Percentiles rank a stretch among this genome's conserved stretches.
These are phyloP conservation scores for Nemania sp. DNA, from an alignment of 2,329 filamentous ascomycete species.

Conservation along the genomic window DNA sequence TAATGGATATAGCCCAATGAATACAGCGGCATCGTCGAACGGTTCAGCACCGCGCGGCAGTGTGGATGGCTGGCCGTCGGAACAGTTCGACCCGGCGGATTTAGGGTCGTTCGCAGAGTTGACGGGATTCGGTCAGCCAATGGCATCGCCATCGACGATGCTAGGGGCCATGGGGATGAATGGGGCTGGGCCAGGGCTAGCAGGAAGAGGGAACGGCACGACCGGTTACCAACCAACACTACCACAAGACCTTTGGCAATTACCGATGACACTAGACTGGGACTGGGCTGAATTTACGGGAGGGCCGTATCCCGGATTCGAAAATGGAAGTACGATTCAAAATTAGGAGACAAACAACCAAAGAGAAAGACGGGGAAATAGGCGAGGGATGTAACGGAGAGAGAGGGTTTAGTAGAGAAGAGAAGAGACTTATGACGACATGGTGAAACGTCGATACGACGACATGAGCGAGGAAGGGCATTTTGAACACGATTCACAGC, in stretches of 20 bases:
- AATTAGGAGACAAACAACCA: slow-evolving; percentile 13
- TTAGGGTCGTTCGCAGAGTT: slow-evolving; percentile 61
- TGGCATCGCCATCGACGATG: slow-evolving; percentile 46
- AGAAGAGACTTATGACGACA: too few species aligned
- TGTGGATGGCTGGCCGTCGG: slow-evolving; percentile 60
- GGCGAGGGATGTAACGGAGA: not conserved
- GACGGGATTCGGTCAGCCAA: slow-evolving; percentile 57
- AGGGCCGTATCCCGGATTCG: slow-evolving; percentile 72
- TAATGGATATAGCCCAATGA: slow-evolving; percentile 56
- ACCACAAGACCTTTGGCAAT: slow-evolving; percentile 92
- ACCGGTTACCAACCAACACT: slow-evolving; percentile 80
- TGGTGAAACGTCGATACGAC: not conserved
- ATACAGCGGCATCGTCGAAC: slow-evolving; percentile 53
- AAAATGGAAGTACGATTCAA: slow-evolving; percentile 64
- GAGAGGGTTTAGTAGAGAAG: not conserved
- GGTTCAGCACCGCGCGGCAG: slow-evolving; percentile 59
- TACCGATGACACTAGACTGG: slow-evolving; percentile 97
- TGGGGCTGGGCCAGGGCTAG: slow-evolving; percentile 41
- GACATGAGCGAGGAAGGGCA: slow-evolving; percentile 7
- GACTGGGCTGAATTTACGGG: slow-evolving; percentile 77
- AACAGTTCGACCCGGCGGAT: slow-evolving; percentile 58
- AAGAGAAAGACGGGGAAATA: not conserved
- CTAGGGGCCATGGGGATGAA: slow-evolving; percentile 54
- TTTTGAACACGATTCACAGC: not conserved
- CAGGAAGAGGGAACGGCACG: slow-evolving; percentile 27